A percentile compares a stretch with the other conserved stretches of the same genome.
These are phyloP conservation scores for Lasiosphaeriaceae sp. DNA, from an alignment of 495 filamentous ascomycete species.

Conservation along the genomic window DNA sequence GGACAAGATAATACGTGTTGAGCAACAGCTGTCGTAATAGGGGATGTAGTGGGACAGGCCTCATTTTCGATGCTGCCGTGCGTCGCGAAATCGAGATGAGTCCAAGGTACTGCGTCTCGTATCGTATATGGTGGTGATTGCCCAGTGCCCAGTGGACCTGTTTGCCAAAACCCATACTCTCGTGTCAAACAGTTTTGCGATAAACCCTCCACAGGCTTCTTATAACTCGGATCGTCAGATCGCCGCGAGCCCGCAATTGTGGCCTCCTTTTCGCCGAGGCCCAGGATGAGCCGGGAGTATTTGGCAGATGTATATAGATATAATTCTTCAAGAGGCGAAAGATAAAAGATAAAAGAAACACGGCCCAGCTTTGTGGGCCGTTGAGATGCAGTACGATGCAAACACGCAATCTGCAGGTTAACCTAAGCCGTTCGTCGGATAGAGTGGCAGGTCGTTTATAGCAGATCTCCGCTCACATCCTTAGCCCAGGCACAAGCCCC, in stretches of 20 bases:
- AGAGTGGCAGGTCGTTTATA: not conserved
- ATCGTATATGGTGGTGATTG: not conserved
- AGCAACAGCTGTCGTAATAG: not conserved
- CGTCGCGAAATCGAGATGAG: not conserved
- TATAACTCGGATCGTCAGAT: not conserved
- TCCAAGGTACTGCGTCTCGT: not conserved
- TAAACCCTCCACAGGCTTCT: not conserved
- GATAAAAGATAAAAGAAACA: too few relatives aligned
- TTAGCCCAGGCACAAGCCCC: slow-evolving; percentile 17
- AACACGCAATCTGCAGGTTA: too few relatives aligned
- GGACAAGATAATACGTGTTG: not conserved
- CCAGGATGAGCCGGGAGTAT: not conserved
- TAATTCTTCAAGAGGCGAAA: too few relatives aligned
- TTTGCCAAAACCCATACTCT: not conserved
- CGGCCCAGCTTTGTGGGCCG: too few relatives aligned
- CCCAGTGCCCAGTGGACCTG: not conserved
- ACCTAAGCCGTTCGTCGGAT: not conserved
- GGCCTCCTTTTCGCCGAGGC: not conserved
- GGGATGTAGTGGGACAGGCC: not conserved
- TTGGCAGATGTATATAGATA: not conserved
- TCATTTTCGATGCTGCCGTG: not conserved
- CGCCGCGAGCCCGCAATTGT: not conserved
- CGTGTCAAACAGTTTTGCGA: not conserved
- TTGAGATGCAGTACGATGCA: too few relatives aligned
- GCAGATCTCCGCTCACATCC: not conserved